Conservation (phyloP, 2,329 filamentous ascomycete species). For the Camptophora hylomeconis region DNA sequence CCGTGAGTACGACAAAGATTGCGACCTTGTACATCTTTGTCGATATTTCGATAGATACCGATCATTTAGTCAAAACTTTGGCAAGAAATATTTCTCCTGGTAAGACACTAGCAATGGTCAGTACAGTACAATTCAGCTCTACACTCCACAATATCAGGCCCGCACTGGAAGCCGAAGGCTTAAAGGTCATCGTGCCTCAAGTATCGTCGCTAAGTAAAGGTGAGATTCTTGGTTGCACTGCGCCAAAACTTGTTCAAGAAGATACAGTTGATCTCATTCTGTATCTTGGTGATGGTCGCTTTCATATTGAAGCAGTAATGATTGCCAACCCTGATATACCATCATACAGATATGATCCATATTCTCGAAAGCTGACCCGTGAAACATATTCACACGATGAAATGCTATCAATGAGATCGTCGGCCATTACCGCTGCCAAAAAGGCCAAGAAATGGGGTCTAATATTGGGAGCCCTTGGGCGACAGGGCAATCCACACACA, state of each 20-base stretch:
- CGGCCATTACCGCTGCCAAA: constrained; percentile 64
- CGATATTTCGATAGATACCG: constrained; percentile 87
- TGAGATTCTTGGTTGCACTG: constrained; percentile 95
- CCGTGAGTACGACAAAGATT: constrained; percentile 91
- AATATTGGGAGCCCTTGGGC: constrained; percentile 80
- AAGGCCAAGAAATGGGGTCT: constrained; percentile 82
- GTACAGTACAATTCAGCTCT: constrained; percentile 97
- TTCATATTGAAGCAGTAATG: constrained; percentile 93
- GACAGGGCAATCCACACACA: constrained; percentile 91
- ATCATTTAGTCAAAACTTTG: constrained; percentile 73
- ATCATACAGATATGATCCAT: constrained; percentile 93
- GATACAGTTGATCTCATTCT: constrained; percentile 63
- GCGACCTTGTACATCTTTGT: constrained; percentile 97
- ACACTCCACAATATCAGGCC: constrained; percentile 78
- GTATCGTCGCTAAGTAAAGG: constrained; percentile 87
- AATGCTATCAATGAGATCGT: constrained; percentile 67
- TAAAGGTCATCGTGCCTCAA: constrained; percentile 76
- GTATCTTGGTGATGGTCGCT: constrained; percentile 83
- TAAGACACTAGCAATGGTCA: constrained; percentile 83
- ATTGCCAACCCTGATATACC: constrained; percentile 89
- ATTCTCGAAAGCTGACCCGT: constrained; percentile 78
- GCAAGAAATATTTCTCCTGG: constrained; percentile 75
- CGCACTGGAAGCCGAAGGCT: constrained; percentile 69
- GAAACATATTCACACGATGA: constrained; percentile 87
- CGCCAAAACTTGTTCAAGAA: constrained; percentile 50